Evolutionary conservation across 2,329 filamentous ascomycete genomes (phyloP).

Genomic region (Pyricularia grisea): DNA sequence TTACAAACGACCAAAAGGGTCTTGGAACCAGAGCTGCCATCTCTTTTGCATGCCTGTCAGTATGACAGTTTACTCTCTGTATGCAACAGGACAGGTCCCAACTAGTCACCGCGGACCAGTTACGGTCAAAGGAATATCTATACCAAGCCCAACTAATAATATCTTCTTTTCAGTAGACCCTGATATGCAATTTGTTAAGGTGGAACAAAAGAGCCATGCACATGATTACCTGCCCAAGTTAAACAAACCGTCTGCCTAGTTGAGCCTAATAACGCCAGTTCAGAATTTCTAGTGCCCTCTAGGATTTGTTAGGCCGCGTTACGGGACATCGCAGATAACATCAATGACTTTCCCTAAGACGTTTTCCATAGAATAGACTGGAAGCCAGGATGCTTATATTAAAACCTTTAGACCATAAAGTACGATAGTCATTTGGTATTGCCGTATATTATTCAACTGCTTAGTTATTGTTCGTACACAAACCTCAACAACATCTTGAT

Average conservation of each 20-base stretch:
- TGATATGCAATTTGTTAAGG: neutral
- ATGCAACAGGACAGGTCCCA: neutral
- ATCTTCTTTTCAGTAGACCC: neutral
- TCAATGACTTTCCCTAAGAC: neutral
- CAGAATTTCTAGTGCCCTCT: neutral
- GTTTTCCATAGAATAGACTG: neutral
- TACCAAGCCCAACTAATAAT: neutral
- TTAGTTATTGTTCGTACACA: too few relatives aligned
- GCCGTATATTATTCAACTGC: too few relatives aligned
- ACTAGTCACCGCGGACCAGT: neutral
- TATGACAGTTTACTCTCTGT: too few relatives aligned
- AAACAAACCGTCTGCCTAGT: neutral
- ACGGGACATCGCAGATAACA: neutral
- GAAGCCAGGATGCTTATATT: too few relatives aligned
- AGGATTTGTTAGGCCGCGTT: neutral
- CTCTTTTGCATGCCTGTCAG: too few relatives aligned
- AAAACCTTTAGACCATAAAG: too few relatives aligned
- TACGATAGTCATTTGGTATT: too few relatives aligned
- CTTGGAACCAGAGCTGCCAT: too few relatives aligned
- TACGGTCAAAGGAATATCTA: neutral
- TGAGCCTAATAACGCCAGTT: neutral
- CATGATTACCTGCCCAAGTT: too few relatives aligned
- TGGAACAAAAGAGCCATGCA: neutral
- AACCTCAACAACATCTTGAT: too few relatives aligned
- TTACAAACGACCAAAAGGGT: too few relatives aligned